Percentiles rank a stretch among this genome's conserved stretches.
phyloP scores from a whole-genome alignment of 306 rosid genomes.

The Casuarina glauca region DNA sequence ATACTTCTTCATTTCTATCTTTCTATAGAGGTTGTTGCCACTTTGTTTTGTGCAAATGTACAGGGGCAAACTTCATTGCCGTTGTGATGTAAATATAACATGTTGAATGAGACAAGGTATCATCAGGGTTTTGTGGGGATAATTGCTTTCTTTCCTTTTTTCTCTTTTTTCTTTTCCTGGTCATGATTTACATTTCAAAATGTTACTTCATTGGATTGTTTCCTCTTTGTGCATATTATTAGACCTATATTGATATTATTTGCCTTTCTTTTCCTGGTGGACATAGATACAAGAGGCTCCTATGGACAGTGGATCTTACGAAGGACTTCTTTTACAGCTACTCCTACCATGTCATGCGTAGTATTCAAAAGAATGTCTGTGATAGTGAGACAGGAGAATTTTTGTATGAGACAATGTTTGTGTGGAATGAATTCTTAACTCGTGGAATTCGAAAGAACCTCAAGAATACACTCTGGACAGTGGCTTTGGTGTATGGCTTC shows the following conservation, averaged over 20 bases:
- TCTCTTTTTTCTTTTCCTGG: slow-evolving; percentile 24
- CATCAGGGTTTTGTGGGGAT: slow-evolving; percentile 61
- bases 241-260: slow-evolving; percentile 45
- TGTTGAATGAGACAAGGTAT: slow-evolving; percentile 87
- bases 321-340: slow-evolving; percentile 99
- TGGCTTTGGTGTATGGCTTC: slow-evolving; percentile 90
- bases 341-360: slow-evolving; percentile 85
- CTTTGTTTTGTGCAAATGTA: slow-evolving; percentile 55
- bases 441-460: slow-evolving; percentile 73
- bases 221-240: slow-evolving; percentile 13
- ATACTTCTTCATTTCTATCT: slow-evolving; percentile 39
- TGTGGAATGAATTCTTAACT: slow-evolving; percentile 95
- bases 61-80: slow-evolving; percentile 87
- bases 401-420: slow-evolving; percentile 82
- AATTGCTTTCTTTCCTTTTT: slow-evolving; percentile 42
- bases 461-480: slow-evolving; percentile 87
- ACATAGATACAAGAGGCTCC: slow-evolving; percentile 99
- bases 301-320: slow-evolving; percentile 94
- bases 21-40: slow-evolving; percentile 53
- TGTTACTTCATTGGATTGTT: slow-evolving; percentile 30
- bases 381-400: slow-evolving; percentile 52
- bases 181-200: slow-evolving; percentile 29
- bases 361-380: slow-evolving; percentile 85
- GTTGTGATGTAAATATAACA: slow-evolving; percentile 81
- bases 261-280: slow-evolving; percentile 51